Evolutionary conservation across 345 rosid species (phyloP), one percentile per base, ranked within the genome.

Genomic region (Populus deltoides): DNA sequence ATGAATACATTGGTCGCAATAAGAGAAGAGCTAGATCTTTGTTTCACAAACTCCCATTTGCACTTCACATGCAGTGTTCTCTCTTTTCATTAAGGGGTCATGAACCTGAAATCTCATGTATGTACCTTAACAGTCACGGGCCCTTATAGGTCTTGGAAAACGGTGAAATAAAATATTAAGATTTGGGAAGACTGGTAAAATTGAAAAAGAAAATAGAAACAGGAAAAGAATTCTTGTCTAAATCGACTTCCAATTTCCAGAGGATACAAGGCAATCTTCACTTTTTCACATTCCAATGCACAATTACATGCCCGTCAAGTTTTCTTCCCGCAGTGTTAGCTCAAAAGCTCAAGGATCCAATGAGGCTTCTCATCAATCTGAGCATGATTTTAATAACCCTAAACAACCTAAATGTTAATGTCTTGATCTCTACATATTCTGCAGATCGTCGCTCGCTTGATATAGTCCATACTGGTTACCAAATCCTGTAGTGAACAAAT

Each of bases 401-500:
- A 65, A 10, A 65, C 20, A 11, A 63, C 8, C 68, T 65, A 65
- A 1, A 29, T 11, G 35, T 29, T 31, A 65, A 15, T 13, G 18
- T 65, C 8, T 29, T 29, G 20, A 8, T 17, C 68, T 11, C 68
- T 11, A 3, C 71, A 68, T 38, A 68, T 8, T 20, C 49, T 68
- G 11, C 71, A 68, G 45, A 9, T 1, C 22, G 22, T 18, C 38
- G 49, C 53, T 43, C 27, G 27, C 27, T 27, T 6, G 59, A 45
- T 24, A 25, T 7, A 45, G 20, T 71, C 33, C 51, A 59, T 87
- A 90, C 82, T 87, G 95, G 36, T 81, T 80, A 16, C 99, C 99
- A 17, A 94, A 96, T 59, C 98, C 99, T 0, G 99, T 87, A 55
- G 92, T 93, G 0, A 81, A 72, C 62, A 92, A 86, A 87, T 85